A percentile compares a stretch with the other conserved stretches of the same genome.
Evolutionary conservation across 202 grass and related monocot genomes (phyloP).

Genomic region (Zizania palustris): DNA sequence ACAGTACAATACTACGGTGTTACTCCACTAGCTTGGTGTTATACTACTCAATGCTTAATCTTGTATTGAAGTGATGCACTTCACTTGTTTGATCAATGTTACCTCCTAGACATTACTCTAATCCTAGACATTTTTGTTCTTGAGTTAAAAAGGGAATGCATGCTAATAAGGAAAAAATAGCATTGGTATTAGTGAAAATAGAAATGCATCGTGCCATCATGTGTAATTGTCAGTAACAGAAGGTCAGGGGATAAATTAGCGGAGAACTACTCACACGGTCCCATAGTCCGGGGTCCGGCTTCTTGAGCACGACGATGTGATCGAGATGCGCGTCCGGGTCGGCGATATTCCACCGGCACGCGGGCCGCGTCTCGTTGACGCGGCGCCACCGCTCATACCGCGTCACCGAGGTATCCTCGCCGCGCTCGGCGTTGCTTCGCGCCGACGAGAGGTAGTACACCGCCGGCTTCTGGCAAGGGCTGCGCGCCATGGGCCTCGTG

Average conservation of each 20-base stretch:
- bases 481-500: conserved; percentile 74
- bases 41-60: not conserved
- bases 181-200: not conserved
- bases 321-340: conserved; percentile 75
- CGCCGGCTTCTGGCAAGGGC: conserved; percentile 88
- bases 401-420: conserved; percentile 62
- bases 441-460: conserved; percentile 78
- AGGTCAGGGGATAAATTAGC: not conserved
- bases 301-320: conserved; percentile 83
- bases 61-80: not conserved
- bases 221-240: not conserved
- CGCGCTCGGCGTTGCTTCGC: conserved; percentile 34
- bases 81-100: not conserved
- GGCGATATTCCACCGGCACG: conserved; percentile 81
- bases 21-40: not conserved
- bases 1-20: not conserved
- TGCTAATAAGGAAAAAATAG: not conserved
- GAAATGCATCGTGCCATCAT: not conserved
- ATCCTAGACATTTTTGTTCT: conserved; percentile 15
- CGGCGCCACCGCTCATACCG: conserved; percentile 66
- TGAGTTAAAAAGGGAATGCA: not conserved
- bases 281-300: conserved; percentile 79
- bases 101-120: not conserved
- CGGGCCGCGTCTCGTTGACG: conserved; percentile 56
- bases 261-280: conserved; percentile 54